A percentile compares a stretch with the other conserved stretches of the same genome.
phyloP scores from a whole-genome alignment of 2,329 filamentous ascomycete species.

The Fusarium coffeatum region DNA sequence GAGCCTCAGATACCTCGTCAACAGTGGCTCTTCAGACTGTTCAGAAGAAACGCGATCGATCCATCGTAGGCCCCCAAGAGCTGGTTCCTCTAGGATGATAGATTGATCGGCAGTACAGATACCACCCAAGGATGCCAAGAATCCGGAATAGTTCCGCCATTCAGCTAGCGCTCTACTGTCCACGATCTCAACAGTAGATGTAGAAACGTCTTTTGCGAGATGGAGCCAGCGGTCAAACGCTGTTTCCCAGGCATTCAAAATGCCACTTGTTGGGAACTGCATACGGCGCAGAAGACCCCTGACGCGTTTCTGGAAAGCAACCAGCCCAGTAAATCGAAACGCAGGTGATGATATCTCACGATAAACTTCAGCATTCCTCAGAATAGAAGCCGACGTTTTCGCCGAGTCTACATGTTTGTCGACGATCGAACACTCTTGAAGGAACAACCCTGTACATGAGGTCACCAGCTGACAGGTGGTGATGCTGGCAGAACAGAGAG shows the following conservation, averaged over 20 bases:
- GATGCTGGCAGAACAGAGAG: conserved; percentile 73
- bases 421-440: conserved; percentile 70
- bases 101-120: conserved; percentile 72
- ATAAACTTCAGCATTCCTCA: conserved; percentile 71
- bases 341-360: conserved; percentile 70
- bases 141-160: conserved; percentile 77
- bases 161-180: conserved; percentile 69
- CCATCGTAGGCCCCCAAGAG: conserved; percentile 69
- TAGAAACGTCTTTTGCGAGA: conserved; percentile 71
- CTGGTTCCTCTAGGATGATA: conserved; percentile 67
- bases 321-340: conserved; percentile 75
- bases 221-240: conserved; percentile 74
- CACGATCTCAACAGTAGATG: conserved; percentile 61
- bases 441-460: conserved; percentile 69
- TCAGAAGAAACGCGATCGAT: conserved; percentile 71
- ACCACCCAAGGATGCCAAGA: conserved; percentile 74
- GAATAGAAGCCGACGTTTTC: conserved; percentile 63
- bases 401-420: conserved; percentile 62
- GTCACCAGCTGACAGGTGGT: conserved; percentile 74
- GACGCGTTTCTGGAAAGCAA: conserved; percentile 76
- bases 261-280: conserved; percentile 72
- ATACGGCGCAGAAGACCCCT: conserved; percentile 69
- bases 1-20: conserved; percentile 70
- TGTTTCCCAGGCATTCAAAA: conserved; percentile 73
- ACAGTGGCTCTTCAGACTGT: conserved; percentile 68